Percentiles rank a stretch among this genome's conserved stretches.
Evolutionary conservation across 2,329 filamentous ascomycete genomes (phyloP).

Genomic region (Clonostachys sp.): DNA sequence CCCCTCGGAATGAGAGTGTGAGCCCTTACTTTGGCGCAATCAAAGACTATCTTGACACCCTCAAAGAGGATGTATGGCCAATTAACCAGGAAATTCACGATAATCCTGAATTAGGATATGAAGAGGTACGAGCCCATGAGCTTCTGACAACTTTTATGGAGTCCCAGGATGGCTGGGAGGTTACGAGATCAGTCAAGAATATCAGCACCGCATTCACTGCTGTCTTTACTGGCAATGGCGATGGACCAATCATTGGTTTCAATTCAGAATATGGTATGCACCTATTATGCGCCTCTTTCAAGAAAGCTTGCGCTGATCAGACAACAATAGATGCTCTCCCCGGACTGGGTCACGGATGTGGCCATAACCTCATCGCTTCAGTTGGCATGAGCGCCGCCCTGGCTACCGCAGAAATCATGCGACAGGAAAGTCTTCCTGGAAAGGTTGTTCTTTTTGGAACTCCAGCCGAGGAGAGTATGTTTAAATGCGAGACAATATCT

Average conservation of each 20-base stretch:
- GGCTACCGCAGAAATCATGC: slow-evolving; percentile 17
- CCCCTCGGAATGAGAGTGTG: neutral
- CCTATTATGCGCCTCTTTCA: neutral
- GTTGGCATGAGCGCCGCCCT: slow-evolving; percentile 24
- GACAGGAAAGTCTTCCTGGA: slow-evolving; percentile 15
- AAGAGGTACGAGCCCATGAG: slow-evolving; percentile 35
- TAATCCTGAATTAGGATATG: slow-evolving; percentile 35
- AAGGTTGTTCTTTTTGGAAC: slow-evolving; percentile 31
- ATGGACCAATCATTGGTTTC: slow-evolving; percentile 32
- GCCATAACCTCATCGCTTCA: slow-evolving; percentile 19
- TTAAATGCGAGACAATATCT: no score
- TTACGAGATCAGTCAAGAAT: slow-evolving; percentile 30
- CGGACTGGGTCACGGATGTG: slow-evolving; percentile 27
- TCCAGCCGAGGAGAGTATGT: slow-evolving; percentile 26
- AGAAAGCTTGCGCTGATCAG: neutral
- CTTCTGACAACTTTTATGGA: slow-evolving; percentile 29
- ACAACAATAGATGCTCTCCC: slow-evolving; percentile 22
- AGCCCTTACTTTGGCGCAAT: slow-evolving; percentile 1
- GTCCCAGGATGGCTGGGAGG: slow-evolving; percentile 26
- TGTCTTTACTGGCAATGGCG: slow-evolving; percentile 26
- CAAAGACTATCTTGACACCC: slow-evolving; percentile 6
- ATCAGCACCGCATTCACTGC: slow-evolving; percentile 38
- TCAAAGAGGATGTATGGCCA: slow-evolving; percentile 13
- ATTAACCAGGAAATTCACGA: slow-evolving; percentile 37
- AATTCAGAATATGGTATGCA: slow-evolving; percentile 28